phyloP scores from a whole-genome alignment of 129 eudicot genomes.

The Dittrichia graveolens region DNA sequence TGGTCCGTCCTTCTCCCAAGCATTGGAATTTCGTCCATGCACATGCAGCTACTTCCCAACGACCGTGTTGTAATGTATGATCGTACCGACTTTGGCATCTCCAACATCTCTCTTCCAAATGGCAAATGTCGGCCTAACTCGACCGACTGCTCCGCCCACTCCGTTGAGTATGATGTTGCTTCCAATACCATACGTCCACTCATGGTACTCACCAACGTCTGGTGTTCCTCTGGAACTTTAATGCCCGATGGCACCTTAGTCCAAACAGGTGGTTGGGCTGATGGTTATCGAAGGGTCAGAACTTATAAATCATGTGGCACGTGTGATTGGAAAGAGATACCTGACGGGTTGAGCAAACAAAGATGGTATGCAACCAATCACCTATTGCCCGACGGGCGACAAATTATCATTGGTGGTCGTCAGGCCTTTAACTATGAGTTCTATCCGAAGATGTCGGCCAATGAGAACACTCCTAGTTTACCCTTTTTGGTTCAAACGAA shows the following conservation, averaged over 20 bases:
- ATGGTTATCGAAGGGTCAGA: background rate
- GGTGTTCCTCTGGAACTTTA: conserved; percentile 10
- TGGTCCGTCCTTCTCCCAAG: conserved; percentile 5
- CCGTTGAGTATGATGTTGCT: background rate
- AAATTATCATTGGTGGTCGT: conserved; percentile 4
- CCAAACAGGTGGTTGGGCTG: background rate
- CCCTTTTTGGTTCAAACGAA: conserved; percentile 24
- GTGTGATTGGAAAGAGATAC: background rate
- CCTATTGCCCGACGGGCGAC: background rate
- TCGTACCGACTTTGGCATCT: background rate
- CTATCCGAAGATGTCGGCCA: conserved; percentile 9
- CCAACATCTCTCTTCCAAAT: conserved; percentile 1
- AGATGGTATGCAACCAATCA: conserved; percentile 1
- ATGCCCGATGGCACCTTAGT: conserved; percentile 7
- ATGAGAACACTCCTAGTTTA: background rate
- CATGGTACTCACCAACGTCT: conserved; percentile 9
- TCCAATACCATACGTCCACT: background rate
- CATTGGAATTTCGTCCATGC: conserved; percentile 18
- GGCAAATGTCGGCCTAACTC: conserved; percentile 8
- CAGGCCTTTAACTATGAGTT: conserved; percentile 5
- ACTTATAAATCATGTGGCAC: background rate
- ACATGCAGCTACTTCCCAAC: conserved; percentile 20
- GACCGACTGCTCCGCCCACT: background rate
- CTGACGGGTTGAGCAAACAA: background rate
- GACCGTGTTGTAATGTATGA: background rate